These are phyloP conservation scores for Fusarium nelsonii DNA, from an alignment of 2,329 filamentous ascomycete species.

Conservation along the genomic window DNA sequence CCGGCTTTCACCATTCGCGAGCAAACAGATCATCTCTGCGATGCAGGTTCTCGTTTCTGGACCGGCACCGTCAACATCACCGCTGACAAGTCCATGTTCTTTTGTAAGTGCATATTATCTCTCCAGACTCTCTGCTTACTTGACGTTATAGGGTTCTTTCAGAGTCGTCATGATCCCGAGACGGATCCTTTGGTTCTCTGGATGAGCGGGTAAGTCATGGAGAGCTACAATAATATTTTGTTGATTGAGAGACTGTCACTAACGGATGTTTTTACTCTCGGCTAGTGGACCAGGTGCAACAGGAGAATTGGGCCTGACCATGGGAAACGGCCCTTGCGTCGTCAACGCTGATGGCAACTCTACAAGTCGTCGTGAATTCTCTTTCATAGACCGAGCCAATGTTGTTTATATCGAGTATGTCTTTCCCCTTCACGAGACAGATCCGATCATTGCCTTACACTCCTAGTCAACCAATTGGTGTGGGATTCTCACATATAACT, in stretches of 20 bases:
- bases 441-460: neutral
- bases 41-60: slow-evolving; percentile 8
- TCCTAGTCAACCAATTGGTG: slow-evolving; percentile 10
- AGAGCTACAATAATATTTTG: too few relatives aligned
- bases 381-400: slow-evolving; percentile 21
- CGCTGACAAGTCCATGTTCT: slow-evolving; percentile 15
- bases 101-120: neutral
- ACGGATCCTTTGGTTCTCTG: slow-evolving; percentile 17
- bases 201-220: slow-evolving; percentile 18
- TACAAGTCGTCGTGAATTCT: slow-evolving; percentile 15
- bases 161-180: slow-evolving; percentile 12
- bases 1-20: slow-evolving; percentile 1
- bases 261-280: neutral
- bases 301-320: slow-evolving; percentile 10
- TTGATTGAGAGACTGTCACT: too few relatives aligned
- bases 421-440: accelerated
- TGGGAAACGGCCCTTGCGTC: slow-evolving; percentile 7
- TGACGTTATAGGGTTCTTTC: slow-evolving; percentile 16
- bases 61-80: slow-evolving; percentile 14
- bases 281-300: neutral
- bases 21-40: slow-evolving; percentile 2
- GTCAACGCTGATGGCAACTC: slow-evolving; percentile 19
- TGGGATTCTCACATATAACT: slow-evolving; percentile 19
- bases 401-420: slow-evolving; percentile 18
- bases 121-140: too few relatives aligned